A percentile compares a stretch with the other conserved stretches of the same genome.
These are phyloP conservation scores for Entomortierella lignicola DNA, from an alignment of 192 early-diverging fungal genomes.

Conservation along the genomic window DNA sequence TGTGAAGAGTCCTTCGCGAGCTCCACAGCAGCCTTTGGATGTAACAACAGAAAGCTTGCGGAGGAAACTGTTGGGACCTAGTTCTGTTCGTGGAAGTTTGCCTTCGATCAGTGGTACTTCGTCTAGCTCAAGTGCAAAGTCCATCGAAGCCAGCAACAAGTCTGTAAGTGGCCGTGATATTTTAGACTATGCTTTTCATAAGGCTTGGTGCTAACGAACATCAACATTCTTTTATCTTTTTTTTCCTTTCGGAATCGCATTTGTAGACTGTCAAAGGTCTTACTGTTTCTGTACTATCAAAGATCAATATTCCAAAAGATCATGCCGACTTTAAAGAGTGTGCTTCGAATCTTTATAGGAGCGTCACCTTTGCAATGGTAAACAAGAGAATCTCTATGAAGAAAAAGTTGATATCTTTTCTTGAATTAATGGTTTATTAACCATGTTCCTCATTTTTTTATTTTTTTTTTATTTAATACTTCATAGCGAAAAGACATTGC, in stretches of 20 bases:
- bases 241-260: neutral
- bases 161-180: slow-evolving; percentile 7
- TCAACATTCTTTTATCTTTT: neutral
- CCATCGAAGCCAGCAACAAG: slow-evolving; percentile 35
- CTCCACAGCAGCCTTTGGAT: slow-evolving; percentile 28
- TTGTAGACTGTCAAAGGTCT: slow-evolving; percentile 29
- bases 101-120: neutral
- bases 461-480: neutral
- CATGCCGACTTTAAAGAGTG: slow-evolving; percentile 47
- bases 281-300: slow-evolving; percentile 10
- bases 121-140: slow-evolving; percentile 16
- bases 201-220: no score
- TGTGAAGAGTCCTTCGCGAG: slow-evolving; percentile 34
- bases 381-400: neutral
- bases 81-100: slow-evolving; percentile 19
- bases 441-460: neutral
- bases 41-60: slow-evolving; percentile 37
- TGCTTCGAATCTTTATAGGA: slow-evolving; percentile 22
- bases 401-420: neutral
- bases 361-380: slow-evolving; percentile 45
- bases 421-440: no score
- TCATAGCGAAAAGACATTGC: slow-evolving; percentile 40
- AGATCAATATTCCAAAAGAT: slow-evolving; percentile 19
- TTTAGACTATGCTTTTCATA: neutral
- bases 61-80: slow-evolving; percentile 27